Conservation (phyloP, 2,329 filamentous ascomycete species). For the Cytospora schulzeri region DNA sequence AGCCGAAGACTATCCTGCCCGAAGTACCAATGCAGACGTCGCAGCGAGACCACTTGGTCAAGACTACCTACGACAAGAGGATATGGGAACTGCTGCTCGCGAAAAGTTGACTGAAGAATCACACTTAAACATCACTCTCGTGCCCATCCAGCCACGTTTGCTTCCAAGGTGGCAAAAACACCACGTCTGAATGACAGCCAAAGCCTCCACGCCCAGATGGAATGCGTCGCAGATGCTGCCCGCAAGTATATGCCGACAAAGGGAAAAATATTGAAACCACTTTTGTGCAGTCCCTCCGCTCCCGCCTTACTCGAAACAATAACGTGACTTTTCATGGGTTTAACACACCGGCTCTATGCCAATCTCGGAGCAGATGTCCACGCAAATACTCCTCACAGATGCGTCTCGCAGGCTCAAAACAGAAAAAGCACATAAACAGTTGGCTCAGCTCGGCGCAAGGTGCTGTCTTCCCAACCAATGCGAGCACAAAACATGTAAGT, state of each 20-base stretch:
- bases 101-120: not conserved
- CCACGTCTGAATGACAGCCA: too few relatives aligned
- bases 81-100: not conserved
- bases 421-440: not conserved
- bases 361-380: not conserved
- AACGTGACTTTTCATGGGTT: not conserved
- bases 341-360: not conserved
- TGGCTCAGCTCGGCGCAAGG: not conserved
- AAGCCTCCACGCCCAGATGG: too few relatives aligned
- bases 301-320: not conserved
- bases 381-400: not conserved
- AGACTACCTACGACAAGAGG: not conserved
- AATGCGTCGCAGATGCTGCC: not conserved
- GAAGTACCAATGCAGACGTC: not conserved
- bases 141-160: not conserved
- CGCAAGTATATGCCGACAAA: not conserved
- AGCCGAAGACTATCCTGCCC: not conserved
- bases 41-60: not conserved
- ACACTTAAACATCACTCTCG: not conserved
- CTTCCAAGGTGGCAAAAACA: not conserved
- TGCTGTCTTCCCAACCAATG: not conserved
- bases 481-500: not conserved
- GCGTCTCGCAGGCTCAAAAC: not conserved
- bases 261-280: not conserved
- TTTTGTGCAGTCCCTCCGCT: not conserved